Evolutionary conservation across 345 rosid species (phyloP).

Genomic region (Trapa bicornis): DNA sequence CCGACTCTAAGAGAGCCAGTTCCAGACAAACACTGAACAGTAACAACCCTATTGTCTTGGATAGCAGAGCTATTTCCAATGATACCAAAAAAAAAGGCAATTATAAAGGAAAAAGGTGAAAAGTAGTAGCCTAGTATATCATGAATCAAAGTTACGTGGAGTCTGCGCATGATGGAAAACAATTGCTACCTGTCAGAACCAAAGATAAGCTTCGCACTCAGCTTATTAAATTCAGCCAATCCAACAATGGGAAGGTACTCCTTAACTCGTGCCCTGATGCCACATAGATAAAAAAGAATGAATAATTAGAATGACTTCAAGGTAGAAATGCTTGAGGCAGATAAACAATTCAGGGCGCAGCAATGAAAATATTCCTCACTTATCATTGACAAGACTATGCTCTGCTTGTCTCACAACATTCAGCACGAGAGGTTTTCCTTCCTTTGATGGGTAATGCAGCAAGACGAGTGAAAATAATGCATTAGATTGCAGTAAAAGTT

Average conservation of each 20-base stretch:
- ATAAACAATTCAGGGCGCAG: neutral
- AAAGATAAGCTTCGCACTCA: slow-evolving; percentile 81
- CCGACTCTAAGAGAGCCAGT: slow-evolving; percentile 89
- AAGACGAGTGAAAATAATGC: slow-evolving; percentile 1
- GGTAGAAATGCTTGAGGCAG: neutral
- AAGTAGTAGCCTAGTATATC: neutral
- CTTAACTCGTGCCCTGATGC: slow-evolving; percentile 60
- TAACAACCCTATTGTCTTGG: slow-evolving; percentile 56
- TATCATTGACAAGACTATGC: slow-evolving; percentile 61
- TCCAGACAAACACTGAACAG: slow-evolving; percentile 85
- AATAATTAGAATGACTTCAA: slow-evolving; percentile 2
- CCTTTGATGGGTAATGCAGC: slow-evolving; percentile 27
- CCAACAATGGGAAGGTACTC: slow-evolving; percentile 93
- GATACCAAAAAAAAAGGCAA: neutral
- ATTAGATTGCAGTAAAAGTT: neutral
- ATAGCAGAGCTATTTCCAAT: slow-evolving; percentile 51
- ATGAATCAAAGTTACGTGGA: neutral
- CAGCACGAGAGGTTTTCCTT: slow-evolving; percentile 85
- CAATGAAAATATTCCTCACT: slow-evolving; percentile 24
- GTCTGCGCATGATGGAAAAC: neutral
- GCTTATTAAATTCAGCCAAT: slow-evolving; percentile 74
- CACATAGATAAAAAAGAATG: neutral
- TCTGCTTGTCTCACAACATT: slow-evolving; percentile 76
- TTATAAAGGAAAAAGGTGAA: slow-evolving; percentile 3
- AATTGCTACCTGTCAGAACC: slow-evolving; percentile 63